Base-by-base conservation (phyloP, 2,329 filamentous ascomycete species). In the Trichophaea hybrida region DNA sequence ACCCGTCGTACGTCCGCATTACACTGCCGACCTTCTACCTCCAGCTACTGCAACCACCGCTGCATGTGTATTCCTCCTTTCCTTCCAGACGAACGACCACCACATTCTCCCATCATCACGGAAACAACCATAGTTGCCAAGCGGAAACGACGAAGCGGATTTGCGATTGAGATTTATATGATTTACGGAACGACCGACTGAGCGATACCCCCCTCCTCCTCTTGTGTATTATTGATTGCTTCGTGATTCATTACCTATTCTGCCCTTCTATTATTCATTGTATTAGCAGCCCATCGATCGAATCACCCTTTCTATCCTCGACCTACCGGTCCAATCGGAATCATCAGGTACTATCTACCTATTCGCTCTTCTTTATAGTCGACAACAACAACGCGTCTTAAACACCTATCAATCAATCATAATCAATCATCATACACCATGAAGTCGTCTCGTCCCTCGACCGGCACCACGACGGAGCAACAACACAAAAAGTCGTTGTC, bases 401-500 rank as follows among this genome's bases (percentile, higher is more conserved):
- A 10, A 43, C 38, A 10, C 10, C 38, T 15, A 43, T 15, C 38
- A 13, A n/a, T 49, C 44, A 49, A 49, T 24, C 7, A 12, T 4
- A 49, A 35, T 24, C 32, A 10, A 24, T 37, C 32, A 33, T 34
- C 10, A 52, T 13, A 5, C 12, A n/a, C 32, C 50, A 53, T 34
- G 32, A 37, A 51, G 31, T 54, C 51, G 37, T 54, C 51, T 48
- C n/a, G 37, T 49, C 48, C 4, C 13, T 15, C 54, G 24, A 50
- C 50, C 33, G 24, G 52, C 35, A 51, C 38, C 52, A 54, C 34
- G 48, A 35, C 17, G 17, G 24, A 37, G 48, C 50, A n/a, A 50
- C 52, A n/a, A 35, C 46, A 55, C 44, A 58, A 44, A 43, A 60
- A 59, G 53, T 46, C 55, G 49, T 57, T 57, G 6, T 58, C 61